Percentiles rank a stretch among this genome's conserved stretches.
Conservation (phyloP, 345 rosid genomes). For the Syzygium jambos region DNA sequence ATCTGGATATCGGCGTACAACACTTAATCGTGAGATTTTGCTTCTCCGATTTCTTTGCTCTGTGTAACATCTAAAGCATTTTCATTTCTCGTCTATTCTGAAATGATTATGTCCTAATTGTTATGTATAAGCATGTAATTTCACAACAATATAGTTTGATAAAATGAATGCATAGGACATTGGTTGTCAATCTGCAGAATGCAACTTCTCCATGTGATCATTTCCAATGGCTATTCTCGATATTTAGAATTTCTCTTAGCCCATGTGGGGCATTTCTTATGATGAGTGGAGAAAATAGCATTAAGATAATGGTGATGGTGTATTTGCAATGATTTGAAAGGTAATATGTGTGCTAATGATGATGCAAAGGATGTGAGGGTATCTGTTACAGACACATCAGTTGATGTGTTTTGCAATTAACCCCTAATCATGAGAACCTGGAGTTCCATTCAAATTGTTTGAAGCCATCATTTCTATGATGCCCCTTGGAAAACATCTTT, state of each 20-base stretch:
- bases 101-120: neutral
- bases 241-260: neutral
- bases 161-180: neutral
- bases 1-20: constrained; percentile 81
- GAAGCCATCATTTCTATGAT: neutral
- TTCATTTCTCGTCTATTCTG: neutral
- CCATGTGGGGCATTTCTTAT: neutral
- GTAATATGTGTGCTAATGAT: neutral
- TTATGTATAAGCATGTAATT: neutral
- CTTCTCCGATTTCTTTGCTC: neutral
- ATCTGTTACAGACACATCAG: neutral
- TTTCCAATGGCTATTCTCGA: neutral
- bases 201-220: neutral
- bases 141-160: neutral
- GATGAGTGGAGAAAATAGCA: neutral
- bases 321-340: neutral
- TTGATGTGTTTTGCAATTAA: neutral
- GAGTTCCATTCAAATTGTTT: neutral
- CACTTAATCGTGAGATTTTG: constrained; percentile 59
- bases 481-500: neutral
- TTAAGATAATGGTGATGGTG: neutral
- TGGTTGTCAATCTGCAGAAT: neutral
- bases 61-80: neutral
- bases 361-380: neutral
- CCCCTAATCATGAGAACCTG: neutral